Base-by-base conservation (phyloP, 2,329 filamentous ascomycete species). In the Pseudodiploospora longispora region DNA sequence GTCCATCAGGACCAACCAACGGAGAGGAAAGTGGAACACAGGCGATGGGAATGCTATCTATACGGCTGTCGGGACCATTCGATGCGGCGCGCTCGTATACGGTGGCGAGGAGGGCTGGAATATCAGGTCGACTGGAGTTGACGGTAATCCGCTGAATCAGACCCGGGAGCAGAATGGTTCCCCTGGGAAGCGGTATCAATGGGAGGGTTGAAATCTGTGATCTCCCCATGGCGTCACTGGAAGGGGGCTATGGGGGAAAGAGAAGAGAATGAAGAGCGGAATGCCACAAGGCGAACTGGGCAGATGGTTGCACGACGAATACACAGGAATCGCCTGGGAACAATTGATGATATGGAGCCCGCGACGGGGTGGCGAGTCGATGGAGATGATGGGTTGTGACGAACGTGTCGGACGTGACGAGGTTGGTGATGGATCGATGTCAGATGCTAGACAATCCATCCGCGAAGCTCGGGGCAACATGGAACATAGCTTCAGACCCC, bases 11-110 rank as follows among this genome's bases (percentile, higher is more conserved):
- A 46, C 81, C 82, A 28, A 95, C 73, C 27, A 83, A 75, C 4
- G 83, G 82, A 40, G 87, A 93, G 51, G 75, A 83, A 48, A 96
- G 72, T 19, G 93, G 93, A 43, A 97, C 82, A 63, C 91, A 97
- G 42, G 85, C 88, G 52, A 97, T 82, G 6, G 86, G 82, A 54
- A 95, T 80, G 52, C 73, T 71, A 53, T 82, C 77, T 58, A 83
- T 72, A 50, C 76, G 71, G 53, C 80, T 74, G 50, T 75, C 76
- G 29, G 80, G 77, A 52, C 83, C 78, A 56, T 82, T 83, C 35
- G 79, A 77, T 31, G 85, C 74, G 29, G 83, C 82, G 54, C 82
- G 81, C 57, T 85, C 85, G 66, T 95, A 91, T 48, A 95, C 79
- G 54, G 84, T 83, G 19, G 89, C 86, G 46, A 98, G 80, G 37